These are phyloP conservation scores for Hymenoscyphus albidus DNA, from an alignment of 2,329 filamentous ascomycete species.

Conservation along the genomic window DNA sequence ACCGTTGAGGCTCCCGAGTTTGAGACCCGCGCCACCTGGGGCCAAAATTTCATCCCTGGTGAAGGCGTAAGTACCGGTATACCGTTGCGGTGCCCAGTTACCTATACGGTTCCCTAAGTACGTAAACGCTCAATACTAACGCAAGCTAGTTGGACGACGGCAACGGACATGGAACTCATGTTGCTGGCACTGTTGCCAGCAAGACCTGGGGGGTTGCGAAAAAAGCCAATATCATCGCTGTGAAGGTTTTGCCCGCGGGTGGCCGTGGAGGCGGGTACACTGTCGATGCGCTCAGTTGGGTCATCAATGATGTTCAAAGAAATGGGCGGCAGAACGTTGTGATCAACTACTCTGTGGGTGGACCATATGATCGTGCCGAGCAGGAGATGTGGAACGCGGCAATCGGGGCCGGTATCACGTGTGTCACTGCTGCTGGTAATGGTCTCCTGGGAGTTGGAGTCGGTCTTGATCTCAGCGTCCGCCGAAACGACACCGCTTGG, in stretches of 20 bases:
- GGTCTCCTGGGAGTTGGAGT: too few species aligned
- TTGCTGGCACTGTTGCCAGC: constrained; percentile 39
- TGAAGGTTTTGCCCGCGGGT: constrained; percentile 34
- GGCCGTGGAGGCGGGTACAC: too few species aligned
- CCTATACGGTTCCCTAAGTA: too few species aligned
- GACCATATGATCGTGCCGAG: too few species aligned
- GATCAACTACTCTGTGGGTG: too few species aligned
- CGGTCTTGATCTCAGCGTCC: too few species aligned
- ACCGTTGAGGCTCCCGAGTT: constrained; percentile 36
- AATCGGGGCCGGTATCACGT: too few species aligned
- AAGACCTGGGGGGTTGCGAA: constrained; percentile 42
- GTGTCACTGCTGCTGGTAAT: constrained; percentile 48
- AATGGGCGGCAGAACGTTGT: too few species aligned
- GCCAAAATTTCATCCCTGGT: constrained; percentile 33
- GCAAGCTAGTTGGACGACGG: constrained; percentile 34
- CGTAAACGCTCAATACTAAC: constrained; percentile 3
- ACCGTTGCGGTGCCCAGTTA: neutral
- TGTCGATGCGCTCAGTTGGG: too few species aligned
- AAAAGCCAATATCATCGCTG: constrained; percentile 36
- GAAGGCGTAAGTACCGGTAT: constrained; percentile 19
- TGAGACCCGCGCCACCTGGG: constrained; percentile 35
- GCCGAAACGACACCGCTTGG: too few species aligned
- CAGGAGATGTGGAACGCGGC: too few species aligned
- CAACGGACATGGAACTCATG: constrained; percentile 42
- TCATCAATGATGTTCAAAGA: too few species aligned